A percentile compares a stretch with the other conserved stretches of the same genome.
Conservation (phyloP, 441 rosid genomes). For the Daphne laureola region DNA sequence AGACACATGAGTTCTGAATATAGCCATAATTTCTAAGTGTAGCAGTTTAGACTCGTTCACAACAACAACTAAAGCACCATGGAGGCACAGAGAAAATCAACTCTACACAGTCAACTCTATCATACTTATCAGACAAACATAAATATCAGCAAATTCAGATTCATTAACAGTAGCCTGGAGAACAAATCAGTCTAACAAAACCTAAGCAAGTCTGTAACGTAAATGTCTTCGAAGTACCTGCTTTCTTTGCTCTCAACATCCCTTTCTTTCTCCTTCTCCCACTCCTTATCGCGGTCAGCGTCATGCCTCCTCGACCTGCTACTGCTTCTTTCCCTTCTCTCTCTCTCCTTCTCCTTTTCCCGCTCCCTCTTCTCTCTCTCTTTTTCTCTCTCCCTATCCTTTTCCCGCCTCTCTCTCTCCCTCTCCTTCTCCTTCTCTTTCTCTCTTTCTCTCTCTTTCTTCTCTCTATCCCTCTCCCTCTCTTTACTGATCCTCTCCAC, state of each 20-base stretch:
- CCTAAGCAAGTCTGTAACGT: no score
- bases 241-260: slow-evolving; percentile 48
- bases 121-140: no score
- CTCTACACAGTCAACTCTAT: no score
- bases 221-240: slow-evolving; percentile 32
- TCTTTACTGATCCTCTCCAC: slow-evolving; percentile 15
- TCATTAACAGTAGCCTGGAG: no score
- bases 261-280: slow-evolving; percentile 26
- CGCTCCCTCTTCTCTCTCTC: slow-evolving; percentile 16
- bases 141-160: no score
- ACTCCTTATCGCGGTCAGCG: slow-evolving; percentile 19
- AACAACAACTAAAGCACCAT: no score
- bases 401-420: slow-evolving; percentile 23
- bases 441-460: slow-evolving; percentile 29
- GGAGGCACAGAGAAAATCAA: no score
- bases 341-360: slow-evolving; percentile 18
- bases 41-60: no score
- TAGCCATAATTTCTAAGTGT: no score
- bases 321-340: slow-evolving; percentile 40
- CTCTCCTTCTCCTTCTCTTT: slow-evolving; percentile 24
- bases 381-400: slow-evolving; percentile 15
- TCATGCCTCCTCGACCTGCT: slow-evolving; percentile 50
- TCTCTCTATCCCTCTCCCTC: slow-evolving; percentile 20
- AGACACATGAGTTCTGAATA: no score
- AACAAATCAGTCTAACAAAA: no score